Evolutionary conservation across 768 basidiomycete species (phyloP).

Genomic region (Termitomyces sp.): DNA sequence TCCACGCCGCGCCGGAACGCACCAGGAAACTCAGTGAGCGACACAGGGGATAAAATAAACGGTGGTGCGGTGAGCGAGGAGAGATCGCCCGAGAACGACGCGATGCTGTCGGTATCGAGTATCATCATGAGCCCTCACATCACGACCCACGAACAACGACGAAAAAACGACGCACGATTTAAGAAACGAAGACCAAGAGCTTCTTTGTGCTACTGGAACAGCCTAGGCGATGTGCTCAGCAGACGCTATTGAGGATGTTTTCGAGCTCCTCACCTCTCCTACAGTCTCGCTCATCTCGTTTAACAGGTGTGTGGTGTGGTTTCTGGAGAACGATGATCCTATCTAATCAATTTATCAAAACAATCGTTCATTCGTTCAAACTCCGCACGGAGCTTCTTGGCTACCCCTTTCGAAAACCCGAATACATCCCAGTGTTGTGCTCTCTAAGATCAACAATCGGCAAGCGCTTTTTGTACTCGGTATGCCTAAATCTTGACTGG

Average conservation of each 20-base stretch:
- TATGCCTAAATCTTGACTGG: too few species aligned
- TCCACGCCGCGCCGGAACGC: constrained; percentile 17
- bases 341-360: constrained; percentile 6
- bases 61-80: constrained; percentile 83
- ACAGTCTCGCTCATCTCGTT: constrained; percentile 21
- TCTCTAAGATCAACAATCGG: too few species aligned
- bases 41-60: constrained; percentile 89
- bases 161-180: constrained; percentile 64
- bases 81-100: constrained; percentile 85
- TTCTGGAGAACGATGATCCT: not conserved
- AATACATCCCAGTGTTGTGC: too few species aligned
- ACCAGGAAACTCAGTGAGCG: constrained; percentile 92
- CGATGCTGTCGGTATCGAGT: constrained; percentile 47
- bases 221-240: constrained; percentile 36
- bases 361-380: constrained; percentile 3
- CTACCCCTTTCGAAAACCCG: too few species aligned
- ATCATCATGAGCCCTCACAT: constrained; percentile 5
- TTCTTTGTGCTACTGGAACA: constrained; percentile 79
- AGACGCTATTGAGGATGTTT: not conserved
- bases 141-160: not conserved
- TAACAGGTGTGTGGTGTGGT: not conserved
- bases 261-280: constrained; percentile 24
- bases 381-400: not conserved
- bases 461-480: too few species aligned
- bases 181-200: constrained; percentile 87